Conservation (phyloP, 1,139 yeast species). For the Pichia sp. region DNA sequence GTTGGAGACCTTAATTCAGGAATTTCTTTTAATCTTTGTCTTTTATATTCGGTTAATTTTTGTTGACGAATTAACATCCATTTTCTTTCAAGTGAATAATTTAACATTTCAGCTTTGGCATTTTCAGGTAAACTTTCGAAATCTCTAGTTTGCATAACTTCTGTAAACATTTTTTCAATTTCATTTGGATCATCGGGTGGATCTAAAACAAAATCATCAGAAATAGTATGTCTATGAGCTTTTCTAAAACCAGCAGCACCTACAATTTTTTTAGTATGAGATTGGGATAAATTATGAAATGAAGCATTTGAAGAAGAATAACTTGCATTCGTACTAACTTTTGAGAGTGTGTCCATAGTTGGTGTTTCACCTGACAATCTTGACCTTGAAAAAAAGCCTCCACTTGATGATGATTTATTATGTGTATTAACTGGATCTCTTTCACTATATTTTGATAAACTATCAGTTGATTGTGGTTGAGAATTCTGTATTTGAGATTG, state of each 20-base stretch:
- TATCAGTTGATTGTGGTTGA: neutral
- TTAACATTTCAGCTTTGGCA: conserved; percentile 74
- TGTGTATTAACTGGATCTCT: neutral
- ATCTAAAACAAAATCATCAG: conserved; percentile 40
- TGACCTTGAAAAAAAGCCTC: conserved; percentile 9
- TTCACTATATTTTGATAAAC: neutral
- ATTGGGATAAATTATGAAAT: conserved; percentile 25
- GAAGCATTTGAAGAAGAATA: conserved; percentile 15
- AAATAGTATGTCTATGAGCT: conserved; percentile 29
- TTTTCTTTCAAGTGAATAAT: conserved; percentile 71
- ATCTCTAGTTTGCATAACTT: conserved; percentile 76
- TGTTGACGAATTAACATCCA: conserved; percentile 93
- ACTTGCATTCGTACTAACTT: conserved; percentile 25
- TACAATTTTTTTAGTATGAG: conserved; percentile 26
- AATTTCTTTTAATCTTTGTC: conserved; percentile 38
- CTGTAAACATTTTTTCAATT: conserved; percentile 60
- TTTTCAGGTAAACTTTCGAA: conserved; percentile 71
- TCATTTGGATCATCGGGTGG: conserved; percentile 56
- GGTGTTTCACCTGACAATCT: conserved; percentile 10
- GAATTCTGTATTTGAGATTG: conserved; percentile 5
- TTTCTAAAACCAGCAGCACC: conserved; percentile 24
- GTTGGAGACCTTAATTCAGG: conserved; percentile 14
- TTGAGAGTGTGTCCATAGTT: conserved; percentile 17
- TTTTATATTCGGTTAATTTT: conserved; percentile 66
- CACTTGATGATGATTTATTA: neutral